phyloP scores from a whole-genome alignment of 306 rosid species.

The Cucurbita ficifolia region DNA sequence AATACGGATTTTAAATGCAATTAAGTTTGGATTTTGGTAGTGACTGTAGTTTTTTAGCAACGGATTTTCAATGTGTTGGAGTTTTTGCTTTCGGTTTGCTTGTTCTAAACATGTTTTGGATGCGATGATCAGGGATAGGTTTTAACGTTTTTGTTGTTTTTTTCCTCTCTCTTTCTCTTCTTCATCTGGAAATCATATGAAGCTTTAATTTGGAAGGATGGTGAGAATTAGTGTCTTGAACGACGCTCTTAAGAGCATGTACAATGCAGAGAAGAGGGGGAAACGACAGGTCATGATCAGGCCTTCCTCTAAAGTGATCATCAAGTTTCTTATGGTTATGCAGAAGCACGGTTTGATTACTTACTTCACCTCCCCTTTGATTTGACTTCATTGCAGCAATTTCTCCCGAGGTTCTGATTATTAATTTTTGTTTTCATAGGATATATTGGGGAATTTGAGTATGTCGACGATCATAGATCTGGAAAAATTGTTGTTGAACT shows the following conservation, averaged over 20 bases:
- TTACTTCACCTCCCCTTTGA: background rate
- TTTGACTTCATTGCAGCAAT: background rate
- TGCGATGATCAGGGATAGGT: background rate
- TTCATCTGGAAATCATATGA: background rate
- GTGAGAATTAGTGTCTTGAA: slow-evolving; percentile 13
- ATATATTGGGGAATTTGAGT: slow-evolving; percentile 11
- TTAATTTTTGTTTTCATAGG: background rate
- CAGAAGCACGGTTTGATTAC: slow-evolving; percentile 10
- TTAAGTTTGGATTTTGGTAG: background rate
- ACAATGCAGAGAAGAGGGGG: slow-evolving; percentile 14
- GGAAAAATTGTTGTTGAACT: slow-evolving; percentile 15
- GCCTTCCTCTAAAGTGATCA: slow-evolving; percentile 10
- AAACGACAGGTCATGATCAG: slow-evolving; percentile 11
- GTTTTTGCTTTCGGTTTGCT: background rate
- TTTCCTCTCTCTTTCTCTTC: background rate
- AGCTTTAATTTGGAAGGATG: slow-evolving; percentile 10
- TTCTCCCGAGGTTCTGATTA: background rate
- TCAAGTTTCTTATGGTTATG: slow-evolving; percentile 13
- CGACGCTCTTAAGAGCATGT: slow-evolving; percentile 15
- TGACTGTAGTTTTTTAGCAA: background rate
- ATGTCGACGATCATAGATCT: slow-evolving; percentile 10
- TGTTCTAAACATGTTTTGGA: background rate
- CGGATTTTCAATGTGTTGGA: background rate
- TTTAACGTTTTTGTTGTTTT: background rate
- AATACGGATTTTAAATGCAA: background rate